Conservation (phyloP, 2,329 filamentous ascomycete species). For the Monilinia vaccinii-corymbosi region DNA sequence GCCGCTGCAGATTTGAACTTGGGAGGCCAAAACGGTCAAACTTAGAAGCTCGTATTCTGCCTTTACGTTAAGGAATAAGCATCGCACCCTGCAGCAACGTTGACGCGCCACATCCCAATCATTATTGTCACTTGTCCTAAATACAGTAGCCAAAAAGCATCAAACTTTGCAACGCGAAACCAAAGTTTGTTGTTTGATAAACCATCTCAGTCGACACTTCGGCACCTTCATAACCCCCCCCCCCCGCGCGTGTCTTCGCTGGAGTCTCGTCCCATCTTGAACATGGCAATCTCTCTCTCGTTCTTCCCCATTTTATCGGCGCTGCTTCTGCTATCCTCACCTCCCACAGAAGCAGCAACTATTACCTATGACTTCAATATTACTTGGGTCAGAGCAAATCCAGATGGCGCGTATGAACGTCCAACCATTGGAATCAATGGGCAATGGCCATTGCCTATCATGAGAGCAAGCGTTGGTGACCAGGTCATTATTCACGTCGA, state of each 20-base stretch:
- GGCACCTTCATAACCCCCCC: too few relatives aligned
- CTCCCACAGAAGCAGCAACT: slow-evolving; percentile 34
- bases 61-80: too few relatives aligned
- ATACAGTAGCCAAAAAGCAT: too few relatives aligned
- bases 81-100: too few relatives aligned
- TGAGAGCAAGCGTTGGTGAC: slow-evolving; percentile 55
- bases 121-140: too few relatives aligned
- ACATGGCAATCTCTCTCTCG: slow-evolving; percentile 37
- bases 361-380: slow-evolving; percentile 58
- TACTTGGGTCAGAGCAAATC: slow-evolving; percentile 62
- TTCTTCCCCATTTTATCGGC: slow-evolving; percentile 32
- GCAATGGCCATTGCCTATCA: slow-evolving; percentile 62
- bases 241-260: too few relatives aligned
- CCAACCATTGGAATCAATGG: slow-evolving; percentile 71
- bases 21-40: too few relatives aligned
- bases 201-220: not conserved
- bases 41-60: too few relatives aligned
- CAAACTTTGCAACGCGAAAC: too few relatives aligned
- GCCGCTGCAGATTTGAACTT: too few relatives aligned
- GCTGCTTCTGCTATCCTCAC: slow-evolving; percentile 26
- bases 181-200: too few relatives aligned
- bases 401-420: slow-evolving; percentile 56
- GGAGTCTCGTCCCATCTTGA: not conserved
- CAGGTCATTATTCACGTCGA: slow-evolving; percentile 34
- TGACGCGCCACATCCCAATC: too few relatives aligned